Evolutionary conservation across 1,284 basidiomycete genomes (phyloP).

Genomic region (Stygiomarasmius scandens): DNA sequence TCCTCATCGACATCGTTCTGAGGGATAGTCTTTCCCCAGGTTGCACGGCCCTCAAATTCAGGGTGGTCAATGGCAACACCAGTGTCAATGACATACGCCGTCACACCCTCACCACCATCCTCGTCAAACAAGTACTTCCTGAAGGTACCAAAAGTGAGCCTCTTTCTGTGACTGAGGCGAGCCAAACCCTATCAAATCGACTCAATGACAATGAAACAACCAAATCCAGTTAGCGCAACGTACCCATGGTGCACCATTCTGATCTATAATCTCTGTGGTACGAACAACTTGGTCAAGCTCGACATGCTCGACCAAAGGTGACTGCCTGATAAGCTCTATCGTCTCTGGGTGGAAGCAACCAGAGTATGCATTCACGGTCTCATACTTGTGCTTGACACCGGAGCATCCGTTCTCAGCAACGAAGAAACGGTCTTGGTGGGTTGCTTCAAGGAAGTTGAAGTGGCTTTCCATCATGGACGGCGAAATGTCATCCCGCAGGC

Average conservation of each 20-base stretch:
- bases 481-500: conserved; percentile 73
- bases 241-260: conserved; percentile 92
- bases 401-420: conserved; percentile 41
- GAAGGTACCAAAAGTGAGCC: conserved; percentile 85
- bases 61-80: conserved; percentile 88
- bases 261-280: conserved; percentile 61
- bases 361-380: conserved; percentile 76
- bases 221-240: conserved; percentile 30
- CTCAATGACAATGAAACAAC: conserved; percentile 14
- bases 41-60: conserved; percentile 88
- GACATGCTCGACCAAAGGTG: conserved; percentile 92
- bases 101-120: conserved; percentile 87
- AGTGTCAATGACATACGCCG: conserved; percentile 83
- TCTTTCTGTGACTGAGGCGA: conserved; percentile 87
- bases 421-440: conserved; percentile 56
- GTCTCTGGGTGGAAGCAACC: conserved; percentile 81
- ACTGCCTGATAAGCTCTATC: conserved; percentile 78
- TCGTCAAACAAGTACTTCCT: conserved; percentile 81
- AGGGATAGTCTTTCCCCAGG: conserved; percentile 86
- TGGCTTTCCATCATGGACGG: conserved; percentile 68
- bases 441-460: conserved; percentile 68
- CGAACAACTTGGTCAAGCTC: conserved; percentile 92
- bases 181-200: conserved; percentile 79
- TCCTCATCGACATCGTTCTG: conserved; percentile 77
- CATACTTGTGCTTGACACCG: conserved; percentile 74